Conservation (phyloP, 177 flowering plant species). For the Vitis hybrid region DNA sequence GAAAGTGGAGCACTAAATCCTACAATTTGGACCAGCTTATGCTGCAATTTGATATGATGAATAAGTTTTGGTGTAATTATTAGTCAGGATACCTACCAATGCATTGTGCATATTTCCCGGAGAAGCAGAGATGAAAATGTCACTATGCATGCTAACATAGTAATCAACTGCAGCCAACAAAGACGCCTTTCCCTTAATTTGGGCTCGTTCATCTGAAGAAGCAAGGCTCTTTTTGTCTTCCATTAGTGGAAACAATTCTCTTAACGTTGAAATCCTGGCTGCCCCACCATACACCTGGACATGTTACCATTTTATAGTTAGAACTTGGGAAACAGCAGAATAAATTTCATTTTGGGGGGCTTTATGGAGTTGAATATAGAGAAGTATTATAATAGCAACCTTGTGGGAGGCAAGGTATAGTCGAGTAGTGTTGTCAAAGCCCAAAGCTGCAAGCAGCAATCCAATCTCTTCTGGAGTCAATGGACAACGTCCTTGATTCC, state of each 20-base stretch:
- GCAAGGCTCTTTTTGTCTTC: conserved; percentile 94
- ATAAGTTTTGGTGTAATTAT: background rate
- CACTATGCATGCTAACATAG: conserved; percentile 92
- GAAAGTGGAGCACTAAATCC: too few relatives aligned
- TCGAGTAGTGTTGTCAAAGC: conserved; percentile 86
- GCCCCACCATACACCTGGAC: conserved; percentile 95
- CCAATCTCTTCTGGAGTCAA: conserved; percentile 99
- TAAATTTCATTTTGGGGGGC: too few relatives aligned
- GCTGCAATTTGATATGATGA: background rate
- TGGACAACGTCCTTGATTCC: conserved; percentile 94
- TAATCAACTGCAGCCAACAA: conserved; percentile 92
- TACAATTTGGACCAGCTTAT: too few relatives aligned
- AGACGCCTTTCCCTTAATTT: conserved; percentile 86
- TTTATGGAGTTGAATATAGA: background rate
- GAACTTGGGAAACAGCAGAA: background rate
- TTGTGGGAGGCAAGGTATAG: conserved; percentile 98
- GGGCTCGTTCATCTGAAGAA: conserved; percentile 65
- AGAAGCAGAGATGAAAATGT: conserved; percentile 95
- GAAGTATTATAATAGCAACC: conserved; percentile 32
- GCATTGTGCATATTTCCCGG: conserved; percentile 99
- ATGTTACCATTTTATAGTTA: conserved; percentile 2
- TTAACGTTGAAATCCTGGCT: conserved; percentile 79
- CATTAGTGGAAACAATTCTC: conserved; percentile 78
- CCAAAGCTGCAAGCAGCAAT: conserved; percentile 83
- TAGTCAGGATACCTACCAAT: conserved; percentile 48